These are phyloP conservation scores for Cocos nucifera DNA, from an alignment of 176 grass and related monocot species.

Conservation along the genomic window DNA sequence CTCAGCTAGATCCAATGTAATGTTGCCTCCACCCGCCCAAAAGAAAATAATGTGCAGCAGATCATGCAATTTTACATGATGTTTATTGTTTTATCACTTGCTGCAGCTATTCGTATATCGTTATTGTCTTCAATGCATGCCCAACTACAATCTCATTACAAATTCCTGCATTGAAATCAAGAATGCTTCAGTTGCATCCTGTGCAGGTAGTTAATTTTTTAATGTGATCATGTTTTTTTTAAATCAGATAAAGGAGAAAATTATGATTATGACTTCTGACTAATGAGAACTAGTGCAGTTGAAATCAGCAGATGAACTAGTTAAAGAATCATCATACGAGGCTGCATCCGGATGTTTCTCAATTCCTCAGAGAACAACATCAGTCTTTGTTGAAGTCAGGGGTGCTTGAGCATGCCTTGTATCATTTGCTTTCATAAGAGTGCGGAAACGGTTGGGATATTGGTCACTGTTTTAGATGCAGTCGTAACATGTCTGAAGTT, in stretches of 20 bases:
- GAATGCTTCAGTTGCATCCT: constrained; percentile 56
- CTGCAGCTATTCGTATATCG: constrained; percentile 56
- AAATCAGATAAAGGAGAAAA: too few relatives aligned
- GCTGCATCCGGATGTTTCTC: constrained; percentile 31
- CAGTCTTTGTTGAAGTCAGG: constrained; percentile 50
- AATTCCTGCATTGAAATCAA: constrained; percentile 40
- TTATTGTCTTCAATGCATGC: constrained; percentile 61
- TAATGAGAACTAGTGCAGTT: constrained; percentile 31
- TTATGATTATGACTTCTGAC: neutral
- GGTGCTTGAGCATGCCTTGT: neutral
- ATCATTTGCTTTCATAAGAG: too few relatives aligned
- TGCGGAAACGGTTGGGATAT: too few relatives aligned
- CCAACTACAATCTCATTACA: constrained; percentile 44
- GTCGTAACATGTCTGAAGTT: too few relatives aligned
- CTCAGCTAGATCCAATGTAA: constrained; percentile 58
- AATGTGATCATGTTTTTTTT: too few relatives aligned
- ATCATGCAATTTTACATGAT: too few relatives aligned
- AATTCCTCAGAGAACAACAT: constrained; percentile 45
- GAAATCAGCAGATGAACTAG: constrained; percentile 51
- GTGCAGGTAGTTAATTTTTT: constrained; percentile 47
- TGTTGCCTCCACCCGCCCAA: too few relatives aligned
- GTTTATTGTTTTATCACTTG: neutral
- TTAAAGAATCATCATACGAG: constrained; percentile 39
- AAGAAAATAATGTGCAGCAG: too few relatives aligned
- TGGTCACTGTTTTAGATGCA: too few relatives aligned